phyloP scores from a whole-genome alignment of 2,329 filamentous ascomycete genomes.

The Cordyceps pruinosa region DNA sequence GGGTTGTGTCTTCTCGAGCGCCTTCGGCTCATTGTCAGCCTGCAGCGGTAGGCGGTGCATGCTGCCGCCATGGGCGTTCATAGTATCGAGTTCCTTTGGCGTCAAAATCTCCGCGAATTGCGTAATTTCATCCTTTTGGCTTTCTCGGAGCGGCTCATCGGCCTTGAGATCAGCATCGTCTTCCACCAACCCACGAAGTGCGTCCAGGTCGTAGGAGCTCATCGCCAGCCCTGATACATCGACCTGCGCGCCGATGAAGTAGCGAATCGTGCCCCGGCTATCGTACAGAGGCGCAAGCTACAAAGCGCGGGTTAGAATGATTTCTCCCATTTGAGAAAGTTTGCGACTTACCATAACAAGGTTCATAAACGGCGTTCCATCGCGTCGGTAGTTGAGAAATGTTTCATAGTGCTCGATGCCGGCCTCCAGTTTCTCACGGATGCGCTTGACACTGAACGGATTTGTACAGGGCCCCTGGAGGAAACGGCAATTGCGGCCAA shows the following conservation, averaged over 20 bases:
- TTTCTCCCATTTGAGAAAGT: slow-evolving; percentile 27
- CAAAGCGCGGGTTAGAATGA: slow-evolving; percentile 35
- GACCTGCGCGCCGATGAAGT: slow-evolving; percentile 62
- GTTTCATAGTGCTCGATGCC: slow-evolving; percentile 68
- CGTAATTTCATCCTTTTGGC: slow-evolving; percentile 54
- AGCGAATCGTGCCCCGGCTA: slow-evolving; percentile 55
- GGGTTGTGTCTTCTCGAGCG: slow-evolving; percentile 8
- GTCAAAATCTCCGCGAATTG: slow-evolving; percentile 65
- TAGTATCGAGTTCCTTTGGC: slow-evolving; percentile 55
- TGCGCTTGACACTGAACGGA: slow-evolving; percentile 50
- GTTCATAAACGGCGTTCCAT: slow-evolving; percentile 72
- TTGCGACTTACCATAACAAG: slow-evolving; percentile 36
- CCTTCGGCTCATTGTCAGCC: background rate
- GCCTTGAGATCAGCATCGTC: slow-evolving; percentile 11
- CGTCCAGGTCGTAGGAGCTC: slow-evolving; percentile 56
- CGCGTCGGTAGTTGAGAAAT: slow-evolving; percentile 70
- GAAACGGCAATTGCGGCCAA: slow-evolving; percentile 73
- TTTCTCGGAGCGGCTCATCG: slow-evolving; percentile 5
- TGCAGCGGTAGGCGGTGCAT: slow-evolving; percentile 43
- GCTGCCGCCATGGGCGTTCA: slow-evolving; percentile 54
- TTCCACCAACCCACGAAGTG: slow-evolving; percentile 40
- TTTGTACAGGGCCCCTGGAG: slow-evolving; percentile 70
- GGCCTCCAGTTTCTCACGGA: slow-evolving; percentile 52
- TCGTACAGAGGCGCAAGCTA: slow-evolving; percentile 54
- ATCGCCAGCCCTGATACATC: slow-evolving; percentile 60